Evolutionary conservation across 805 yeast genomes (phyloP), one percentile per base, ranked within the genome.

Genomic region (Saturnispora serradocipensis): DNA sequence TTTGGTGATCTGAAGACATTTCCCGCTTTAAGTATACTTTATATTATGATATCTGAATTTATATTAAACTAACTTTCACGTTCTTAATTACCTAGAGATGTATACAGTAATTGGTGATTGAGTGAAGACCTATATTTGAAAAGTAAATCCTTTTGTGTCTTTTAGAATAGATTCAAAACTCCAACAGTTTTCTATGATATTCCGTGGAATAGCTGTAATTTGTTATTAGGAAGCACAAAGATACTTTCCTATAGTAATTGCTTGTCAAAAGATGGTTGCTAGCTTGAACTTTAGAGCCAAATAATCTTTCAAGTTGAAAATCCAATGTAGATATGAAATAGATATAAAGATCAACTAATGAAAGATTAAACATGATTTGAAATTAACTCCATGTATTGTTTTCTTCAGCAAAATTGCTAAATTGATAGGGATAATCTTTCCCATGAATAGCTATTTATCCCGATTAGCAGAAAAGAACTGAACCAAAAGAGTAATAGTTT

Each of bases 391-490:
- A 13, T 30, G 34, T 30, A 30, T 13, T 30, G 34, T 30, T 38
- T 38, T 38, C 24, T 18, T 13, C 9, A 10, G n/a, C 16, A 38
- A 27, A 43, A 10, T 43, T 25, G 34, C 5, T 27, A 43, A 28
- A n/a, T 43, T 43, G 1, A 25, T 28, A 24, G n/a, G 35, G 32
- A 13, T 18, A 27, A 15, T 16, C n/a, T 8, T 30, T 4, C 18
- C 47, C 42, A 18, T 38, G 42, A 38, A 38, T 18, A 18, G 42
- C 22, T 16, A 38, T 38, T 18, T 38, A 18, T 38, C 18, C 42
- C 42, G 47, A 45, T 45, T 45, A 36, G 47, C 47, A 45, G 47
- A 45, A 45, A 45, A 30, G 24, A 32, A 15, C 11, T 10, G 10
- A 16, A 13, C 47, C 5, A 45, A 45, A 45, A 8, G 28, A 16